A percentile compares a stretch with the other conserved stretches of the same genome.
Evolutionary conservation across 106 monocot species (phyloP).

Genomic region (Apostasia ramifera): DNA sequence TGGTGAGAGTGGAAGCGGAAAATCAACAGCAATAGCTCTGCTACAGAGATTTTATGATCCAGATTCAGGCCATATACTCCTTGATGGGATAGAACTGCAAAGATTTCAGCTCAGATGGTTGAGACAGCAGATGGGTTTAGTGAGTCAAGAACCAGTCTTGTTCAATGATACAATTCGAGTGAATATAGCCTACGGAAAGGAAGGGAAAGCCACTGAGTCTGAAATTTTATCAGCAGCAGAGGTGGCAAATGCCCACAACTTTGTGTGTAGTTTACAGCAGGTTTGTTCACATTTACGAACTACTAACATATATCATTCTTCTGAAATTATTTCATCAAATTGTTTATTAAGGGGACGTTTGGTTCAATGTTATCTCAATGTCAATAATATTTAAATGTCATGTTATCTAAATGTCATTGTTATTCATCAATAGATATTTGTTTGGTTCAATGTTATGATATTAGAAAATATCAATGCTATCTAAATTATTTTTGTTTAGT

Average conservation of each 20-base stretch:
- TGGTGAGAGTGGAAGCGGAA: constrained; percentile 12
- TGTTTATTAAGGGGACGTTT: too few species aligned
- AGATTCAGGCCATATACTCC: constrained; percentile 12
- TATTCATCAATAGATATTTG: too few species aligned
- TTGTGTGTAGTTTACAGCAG: constrained; percentile 5
- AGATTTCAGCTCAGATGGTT: constrained; percentile 13
- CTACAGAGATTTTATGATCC: constrained; percentile 20
- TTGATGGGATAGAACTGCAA: constrained; percentile 10
- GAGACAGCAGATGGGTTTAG: constrained; percentile 9
- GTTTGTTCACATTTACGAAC: not conserved
- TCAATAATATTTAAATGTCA: too few species aligned
- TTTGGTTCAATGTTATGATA: too few species aligned
- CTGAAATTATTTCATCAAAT: too few species aligned
- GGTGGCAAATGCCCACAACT: constrained; percentile 4
- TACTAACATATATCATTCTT: not conserved
- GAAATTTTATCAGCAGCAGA: constrained; percentile 12
- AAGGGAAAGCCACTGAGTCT: constrained; percentile 9
- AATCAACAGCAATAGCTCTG: constrained; percentile 18
- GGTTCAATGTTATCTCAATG: too few species aligned
- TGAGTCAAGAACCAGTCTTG: constrained; percentile 9
- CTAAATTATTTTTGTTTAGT: too few species aligned
- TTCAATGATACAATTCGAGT: constrained; percentile 14
- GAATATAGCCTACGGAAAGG: constrained; percentile 10
- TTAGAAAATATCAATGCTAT: too few species aligned
- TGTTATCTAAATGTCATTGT: too few species aligned